Conservation (phyloP, 805 yeast genomes). For the Candida germanica region DNA sequence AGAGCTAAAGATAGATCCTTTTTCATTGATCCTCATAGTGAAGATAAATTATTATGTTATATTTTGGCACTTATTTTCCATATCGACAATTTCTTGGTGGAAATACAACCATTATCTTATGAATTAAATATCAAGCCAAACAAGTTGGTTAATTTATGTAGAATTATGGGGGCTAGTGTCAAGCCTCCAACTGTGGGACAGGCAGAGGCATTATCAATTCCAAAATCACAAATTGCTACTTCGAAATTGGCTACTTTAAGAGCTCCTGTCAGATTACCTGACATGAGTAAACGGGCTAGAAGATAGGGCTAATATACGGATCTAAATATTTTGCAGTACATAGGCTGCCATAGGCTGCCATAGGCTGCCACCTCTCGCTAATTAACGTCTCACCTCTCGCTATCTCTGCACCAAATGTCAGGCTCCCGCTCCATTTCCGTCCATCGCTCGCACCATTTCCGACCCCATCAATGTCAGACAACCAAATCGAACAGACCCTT, state of each 20-base stretch:
- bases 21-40: slow-evolving; percentile 80
- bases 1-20: slow-evolving; percentile 74
- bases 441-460: slow-evolving; percentile 2
- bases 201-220: slow-evolving; percentile 69
- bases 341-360: too few relatives aligned
- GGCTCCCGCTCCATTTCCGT: neutral
- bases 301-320: too few relatives aligned
- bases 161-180: slow-evolving; percentile 77
- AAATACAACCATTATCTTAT: slow-evolving; percentile 76
- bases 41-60: slow-evolving; percentile 81
- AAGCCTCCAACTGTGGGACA: slow-evolving; percentile 70
- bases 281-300: slow-evolving; percentile 62
- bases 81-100: slow-evolving; percentile 71
- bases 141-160: slow-evolving; percentile 62
- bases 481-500: slow-evolving; percentile 19
- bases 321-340: too few relatives aligned
- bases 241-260: slow-evolving; percentile 79
- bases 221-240: slow-evolving; percentile 54
- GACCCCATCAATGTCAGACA: slow-evolving; percentile 8
- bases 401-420: too few relatives aligned
- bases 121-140: slow-evolving; percentile 82
- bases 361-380: too few relatives aligned
- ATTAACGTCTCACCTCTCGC: too few relatives aligned
- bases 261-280: slow-evolving; percentile 90
- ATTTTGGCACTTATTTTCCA: slow-evolving; percentile 70